Evolutionary conservation across 305 asterid species (phyloP).

Genomic region (Rubia peregrina): DNA sequence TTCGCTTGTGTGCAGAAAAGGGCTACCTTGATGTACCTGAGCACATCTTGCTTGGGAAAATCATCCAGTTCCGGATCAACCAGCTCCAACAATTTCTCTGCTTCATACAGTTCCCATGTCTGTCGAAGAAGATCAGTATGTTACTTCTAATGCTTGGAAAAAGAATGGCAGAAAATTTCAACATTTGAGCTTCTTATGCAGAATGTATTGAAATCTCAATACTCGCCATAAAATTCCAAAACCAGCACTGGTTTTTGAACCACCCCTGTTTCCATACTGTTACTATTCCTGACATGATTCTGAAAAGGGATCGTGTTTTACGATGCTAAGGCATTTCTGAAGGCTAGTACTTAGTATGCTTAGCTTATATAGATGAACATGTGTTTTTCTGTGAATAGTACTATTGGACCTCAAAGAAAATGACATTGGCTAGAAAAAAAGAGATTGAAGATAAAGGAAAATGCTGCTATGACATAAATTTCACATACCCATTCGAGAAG

Average conservation of each 20-base stretch:
- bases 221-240: neutral
- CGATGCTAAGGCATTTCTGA: neutral
- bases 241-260: neutral
- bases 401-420: neutral
- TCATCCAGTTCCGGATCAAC: constrained; percentile 66
- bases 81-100: constrained; percentile 49
- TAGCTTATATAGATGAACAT: too few species aligned
- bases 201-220: neutral
- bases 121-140: constrained; percentile 15
- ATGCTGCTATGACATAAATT: constrained; percentile 15
- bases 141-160: neutral
- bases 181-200: neutral
- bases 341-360: too few species aligned
- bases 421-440: neutral
- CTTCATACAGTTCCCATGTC: constrained; percentile 82
- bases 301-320: neutral
- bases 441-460: neutral
- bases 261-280: neutral
- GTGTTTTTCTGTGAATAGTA: neutral
- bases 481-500: constrained; percentile 77
- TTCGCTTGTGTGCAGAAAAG: constrained; percentile 81
- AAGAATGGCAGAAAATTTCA: neutral
- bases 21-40: constrained; percentile 72
- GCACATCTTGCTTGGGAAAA: constrained; percentile 46
- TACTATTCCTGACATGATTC: neutral